phyloP scores from a whole-genome alignment of 108 stramenopile genomes.

The Ochromonas danica region DNA sequence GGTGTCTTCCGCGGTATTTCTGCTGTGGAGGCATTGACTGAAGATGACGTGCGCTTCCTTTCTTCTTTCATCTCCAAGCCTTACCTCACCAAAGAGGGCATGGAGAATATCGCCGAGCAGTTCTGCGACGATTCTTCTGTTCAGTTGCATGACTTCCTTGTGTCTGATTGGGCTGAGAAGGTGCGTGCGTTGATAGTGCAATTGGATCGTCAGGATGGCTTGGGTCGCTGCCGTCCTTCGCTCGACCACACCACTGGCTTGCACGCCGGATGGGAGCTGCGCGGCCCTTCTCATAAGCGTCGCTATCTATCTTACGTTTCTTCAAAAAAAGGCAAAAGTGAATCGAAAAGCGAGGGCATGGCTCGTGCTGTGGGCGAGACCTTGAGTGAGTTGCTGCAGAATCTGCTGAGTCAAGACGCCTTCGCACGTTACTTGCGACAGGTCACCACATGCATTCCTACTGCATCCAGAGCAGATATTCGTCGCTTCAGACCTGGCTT shows the following conservation, averaged over 20 bases:
- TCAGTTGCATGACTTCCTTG: constrained; percentile 51
- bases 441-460: constrained; percentile 46
- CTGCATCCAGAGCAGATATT: constrained; percentile 65
- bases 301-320: constrained; percentile 63
- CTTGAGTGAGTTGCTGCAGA: constrained; percentile 37
- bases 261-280: constrained; percentile 67
- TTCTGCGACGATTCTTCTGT: constrained; percentile 72
- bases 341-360: neutral
- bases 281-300: constrained; percentile 90
- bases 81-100: constrained; percentile 61
- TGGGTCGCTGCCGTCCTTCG: constrained; percentile 60
- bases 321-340: neutral
- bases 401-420: constrained; percentile 21
- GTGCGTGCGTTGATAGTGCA: constrained; percentile 33
- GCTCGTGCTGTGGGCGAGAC: constrained; percentile 42
- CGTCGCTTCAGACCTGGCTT: constrained; percentile 89
- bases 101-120: constrained; percentile 64
- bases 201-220: constrained; percentile 53
- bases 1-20: neutral
- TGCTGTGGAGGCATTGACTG: neutral
- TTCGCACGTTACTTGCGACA: constrained; percentile 37
- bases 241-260: constrained; percentile 65
- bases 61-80: constrained; percentile 62
- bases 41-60: constrained; percentile 61
- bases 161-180: constrained; percentile 40